Base-by-base conservation (phyloP, 352 stramenopile species). In the Phytophthora cactorum region DNA sequence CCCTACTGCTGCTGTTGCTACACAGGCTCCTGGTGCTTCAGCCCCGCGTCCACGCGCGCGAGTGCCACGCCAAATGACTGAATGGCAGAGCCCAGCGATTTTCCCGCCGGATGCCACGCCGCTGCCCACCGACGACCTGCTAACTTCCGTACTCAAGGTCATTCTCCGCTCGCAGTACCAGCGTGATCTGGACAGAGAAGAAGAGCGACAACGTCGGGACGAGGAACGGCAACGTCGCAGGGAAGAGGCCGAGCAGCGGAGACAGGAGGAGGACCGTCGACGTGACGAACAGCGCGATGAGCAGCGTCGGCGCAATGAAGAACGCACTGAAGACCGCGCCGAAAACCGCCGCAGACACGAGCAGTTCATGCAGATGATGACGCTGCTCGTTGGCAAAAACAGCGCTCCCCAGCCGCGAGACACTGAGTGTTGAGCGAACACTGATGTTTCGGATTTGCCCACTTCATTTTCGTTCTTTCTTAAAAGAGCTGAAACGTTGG, bases 321-420 rank as follows among this genome's bases (percentile, higher is more conserved):
- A 72, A 59, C 70, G 66, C 28, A 57, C 56, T 5, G 70, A 78
- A 60, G 66, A 77, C 45, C 72, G 68, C 14, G 72, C 66, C 3
- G 72, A 79, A 47, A 74, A 68, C 53, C 68, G 59, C n/a, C 72
- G 69, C 38, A 60, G 68, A 52, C 68, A 79, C 51, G 72, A 79
- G 46, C 68, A 79, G 60, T 70, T 79, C 38, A 79, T 79, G 72
- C 68, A 79, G 45, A 74, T 77, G 72, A 77, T 79, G 72, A 71
- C 73, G 63, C 8, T 77, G 52, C 63, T 79, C 2, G 59, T 68
- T 14, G 60, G 63, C 22, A 77, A 79, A 44, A 73, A 69, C 36
- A 39, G 32, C 17, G 11, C 56, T 2, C 25, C 41, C n/a, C 41
- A 74, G 34, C 55, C 66, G 31, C 58, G 54, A 51, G 52, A 68